These are phyloP conservation scores for Acanthamoeba healyi DNA, from an alignment of 208 protist genomes.

Conservation along the genomic window DNA sequence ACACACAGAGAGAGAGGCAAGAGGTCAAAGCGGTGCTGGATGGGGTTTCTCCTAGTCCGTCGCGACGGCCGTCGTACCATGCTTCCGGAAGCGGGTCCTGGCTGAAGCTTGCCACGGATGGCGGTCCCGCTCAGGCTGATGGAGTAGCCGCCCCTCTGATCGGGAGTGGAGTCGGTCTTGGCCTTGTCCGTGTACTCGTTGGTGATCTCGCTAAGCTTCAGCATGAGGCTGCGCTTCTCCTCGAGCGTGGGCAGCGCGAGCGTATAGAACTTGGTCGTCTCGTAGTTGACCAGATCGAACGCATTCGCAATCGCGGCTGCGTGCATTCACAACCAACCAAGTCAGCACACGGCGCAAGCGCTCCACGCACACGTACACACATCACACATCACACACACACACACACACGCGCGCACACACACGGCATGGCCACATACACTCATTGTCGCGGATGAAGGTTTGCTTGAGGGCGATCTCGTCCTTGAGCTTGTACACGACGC, in stretches of 20 bases:
- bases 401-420: neutral
- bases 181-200: constrained; percentile 55
- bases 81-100: neutral
- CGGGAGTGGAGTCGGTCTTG: constrained; percentile 1
- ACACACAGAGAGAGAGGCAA: no score
- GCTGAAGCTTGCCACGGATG: constrained; percentile 26
- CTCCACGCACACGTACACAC: no score
- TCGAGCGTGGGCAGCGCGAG: neutral
- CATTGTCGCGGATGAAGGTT: constrained; percentile 18
- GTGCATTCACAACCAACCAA: neutral
- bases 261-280: constrained; percentile 56
- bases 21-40: no score
- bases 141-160: constrained; percentile 40
- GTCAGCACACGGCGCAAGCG: neutral
- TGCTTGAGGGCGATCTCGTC: constrained; percentile 62
- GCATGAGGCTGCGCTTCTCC: constrained; percentile 58
- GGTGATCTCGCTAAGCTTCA: constrained; percentile 57
- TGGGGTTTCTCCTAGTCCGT: no score
- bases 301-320: constrained; percentile 49
- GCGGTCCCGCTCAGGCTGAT: constrained; percentile 41
- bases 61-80: neutral
- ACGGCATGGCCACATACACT: neutral
- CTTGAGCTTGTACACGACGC: constrained; percentile 58
- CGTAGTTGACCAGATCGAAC: constrained; percentile 39
- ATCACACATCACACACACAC: no score